Evolutionary conservation across 805 yeast genomes (phyloP).

Genomic region (Pichia rugopelliculosa): DNA sequence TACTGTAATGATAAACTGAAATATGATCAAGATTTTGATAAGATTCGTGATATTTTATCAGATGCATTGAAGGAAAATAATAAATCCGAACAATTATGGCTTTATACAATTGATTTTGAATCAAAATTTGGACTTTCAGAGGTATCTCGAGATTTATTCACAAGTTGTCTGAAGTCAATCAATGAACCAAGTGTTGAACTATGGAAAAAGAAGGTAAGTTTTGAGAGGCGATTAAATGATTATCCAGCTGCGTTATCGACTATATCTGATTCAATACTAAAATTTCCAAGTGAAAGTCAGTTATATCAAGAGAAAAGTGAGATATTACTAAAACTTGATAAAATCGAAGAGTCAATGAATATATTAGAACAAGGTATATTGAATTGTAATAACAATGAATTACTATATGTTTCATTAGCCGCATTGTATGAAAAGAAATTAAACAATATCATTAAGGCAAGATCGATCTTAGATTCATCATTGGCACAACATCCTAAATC

Average conservation of each 20-base stretch:
- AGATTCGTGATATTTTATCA: constrained; percentile 47
- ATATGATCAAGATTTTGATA: constrained; percentile 35
- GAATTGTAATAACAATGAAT: constrained; percentile 34
- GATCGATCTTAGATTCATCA: constrained; percentile 68
- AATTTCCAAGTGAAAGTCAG: constrained; percentile 44
- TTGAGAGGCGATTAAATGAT: constrained; percentile 36
- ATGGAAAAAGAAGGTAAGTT: constrained; percentile 55
- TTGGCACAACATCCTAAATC: constrained; percentile 41
- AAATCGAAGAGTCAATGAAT: not conserved
- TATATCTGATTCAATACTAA: constrained; percentile 36
- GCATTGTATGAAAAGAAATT: constrained; percentile 36
- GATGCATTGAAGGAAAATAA: constrained; percentile 40
- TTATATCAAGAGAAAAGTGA: constrained; percentile 61
- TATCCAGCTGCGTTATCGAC: constrained; percentile 34
- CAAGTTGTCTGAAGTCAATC: constrained; percentile 14
- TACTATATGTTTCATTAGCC: constrained; percentile 52
- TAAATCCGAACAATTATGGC: constrained; percentile 50
- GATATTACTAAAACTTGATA: not conserved
- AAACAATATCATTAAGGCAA: constrained; percentile 46
- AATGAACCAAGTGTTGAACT: constrained; percentile 36
- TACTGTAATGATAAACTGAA: constrained; percentile 66
- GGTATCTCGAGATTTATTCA: constrained; percentile 32
- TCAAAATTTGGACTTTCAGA: constrained; percentile 32
- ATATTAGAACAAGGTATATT: constrained; percentile 38
- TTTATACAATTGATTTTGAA: constrained; percentile 66